Percentiles rank a stretch among this genome's conserved stretches.
Conservation (phyloP, 1,139 yeast species). For the Saccharomyces hybrid region DNA sequence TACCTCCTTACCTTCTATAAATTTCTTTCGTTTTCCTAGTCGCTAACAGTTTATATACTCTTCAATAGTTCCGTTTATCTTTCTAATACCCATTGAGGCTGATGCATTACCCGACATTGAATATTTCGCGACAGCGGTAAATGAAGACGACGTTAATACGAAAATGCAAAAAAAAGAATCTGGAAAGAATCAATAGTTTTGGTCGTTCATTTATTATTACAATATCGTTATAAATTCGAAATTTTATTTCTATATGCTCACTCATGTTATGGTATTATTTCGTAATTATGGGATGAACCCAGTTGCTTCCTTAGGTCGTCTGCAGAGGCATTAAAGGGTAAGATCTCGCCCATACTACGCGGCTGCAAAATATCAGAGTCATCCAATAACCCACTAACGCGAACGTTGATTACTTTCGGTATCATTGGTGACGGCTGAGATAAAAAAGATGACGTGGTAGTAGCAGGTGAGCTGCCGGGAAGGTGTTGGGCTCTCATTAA, state of each 20-base stretch:
- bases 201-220: background rate
- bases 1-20: background rate
- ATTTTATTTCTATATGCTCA: background rate
- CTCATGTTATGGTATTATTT: slow-evolving; percentile 9
- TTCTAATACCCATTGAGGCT: too few relatives aligned
- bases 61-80: background rate
- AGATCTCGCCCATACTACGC: slow-evolving; percentile 21
- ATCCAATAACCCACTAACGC: slow-evolving; percentile 26
- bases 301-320: slow-evolving; percentile 34
- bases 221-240: background rate
- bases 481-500: slow-evolving; percentile 8
- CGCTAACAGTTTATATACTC: background rate
- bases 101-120: background rate
- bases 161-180: background rate
- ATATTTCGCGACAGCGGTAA: background rate
- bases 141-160: background rate
- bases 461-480: background rate
- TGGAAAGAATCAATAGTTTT: background rate
- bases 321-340: slow-evolving; percentile 31
- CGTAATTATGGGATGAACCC: slow-evolving; percentile 32
- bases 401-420: slow-evolving; percentile 6
- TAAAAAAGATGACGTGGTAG: background rate
- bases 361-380: slow-evolving; percentile 21
- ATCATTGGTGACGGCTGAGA: background rate
- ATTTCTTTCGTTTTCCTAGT: background rate